Base-by-base conservation (phyloP, 139 green algal species). In the Micromonas pusilla region DNA sequence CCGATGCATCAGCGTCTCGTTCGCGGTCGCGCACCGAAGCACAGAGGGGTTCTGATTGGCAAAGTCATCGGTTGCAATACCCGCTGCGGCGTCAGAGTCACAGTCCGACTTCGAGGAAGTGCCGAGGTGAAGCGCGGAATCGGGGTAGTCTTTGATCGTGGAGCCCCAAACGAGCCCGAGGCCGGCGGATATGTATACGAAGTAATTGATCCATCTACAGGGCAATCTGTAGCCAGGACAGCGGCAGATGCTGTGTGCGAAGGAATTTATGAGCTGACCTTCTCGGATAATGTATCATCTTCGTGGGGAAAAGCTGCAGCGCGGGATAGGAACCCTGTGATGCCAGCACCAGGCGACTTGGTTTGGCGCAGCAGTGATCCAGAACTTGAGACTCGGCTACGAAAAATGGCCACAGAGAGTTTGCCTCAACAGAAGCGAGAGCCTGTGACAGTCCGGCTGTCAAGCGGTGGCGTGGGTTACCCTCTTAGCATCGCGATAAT, bases 121-220 rank as follows among this genome's bases (percentile, higher is more conserved):
- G 63, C 16, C 26, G 25, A 23, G 23, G 31, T 80, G 34, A 65
- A 80, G 71, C 81, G 80, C 6, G 90, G 90, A 26, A 88, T 92
- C 38, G 91, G 91, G 16, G 34, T 96, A 19, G 90, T 93, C 70
- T 92, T 96, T 82, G 91, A 96, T 81, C 63, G 34, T 0, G 90
- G 90, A 0, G 25, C 26, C 2, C 86, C 88, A 30, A 28, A 80
- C 1, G 53, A 83, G 38, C 52, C 84, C 9, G 91, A 96, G 83
- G 37, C 88, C 52, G 91, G 90, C 68, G 91, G 86, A 1, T 36
- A 36, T 16, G 79, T 93, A 16, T 88, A 78, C 26, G 79, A 84
- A 72, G 79, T 86, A 30, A 63, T 83, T 28, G 63, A 79, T 33
- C 3, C 25, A 38, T n/a, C n/a, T n/a, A 70, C 13, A 31, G 52